Conservation (phyloP, 352 stramenopile genomes). For the Elongisporangium anandrum region DNA sequence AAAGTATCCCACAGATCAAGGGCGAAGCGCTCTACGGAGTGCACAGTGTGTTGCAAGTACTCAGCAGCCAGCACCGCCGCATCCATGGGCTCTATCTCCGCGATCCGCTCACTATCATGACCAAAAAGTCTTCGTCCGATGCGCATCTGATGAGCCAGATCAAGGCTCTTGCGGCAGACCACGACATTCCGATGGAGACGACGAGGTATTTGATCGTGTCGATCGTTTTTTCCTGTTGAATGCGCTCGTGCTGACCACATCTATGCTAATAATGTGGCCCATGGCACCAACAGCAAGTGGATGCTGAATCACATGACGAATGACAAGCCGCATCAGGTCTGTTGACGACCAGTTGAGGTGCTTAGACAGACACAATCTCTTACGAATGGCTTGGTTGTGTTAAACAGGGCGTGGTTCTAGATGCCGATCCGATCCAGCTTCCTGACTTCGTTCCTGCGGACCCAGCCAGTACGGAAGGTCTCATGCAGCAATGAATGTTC, state of each 20-base stretch:
- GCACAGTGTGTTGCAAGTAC: slow-evolving; percentile 64
- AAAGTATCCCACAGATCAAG: slow-evolving; percentile 39
- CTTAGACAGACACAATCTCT: no score
- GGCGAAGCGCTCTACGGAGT: slow-evolving; percentile 69
- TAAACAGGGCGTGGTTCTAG: slow-evolving; percentile 60
- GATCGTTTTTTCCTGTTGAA: not conserved
- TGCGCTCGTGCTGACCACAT: slow-evolving; percentile 4
- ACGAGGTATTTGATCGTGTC: no score
- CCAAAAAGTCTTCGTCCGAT: slow-evolving; percentile 32
- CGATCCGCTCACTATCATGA: slow-evolving; percentile 13
- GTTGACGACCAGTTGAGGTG: no score
- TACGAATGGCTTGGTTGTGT: no score
- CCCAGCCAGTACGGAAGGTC: slow-evolving; percentile 32
- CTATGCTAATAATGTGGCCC: no score
- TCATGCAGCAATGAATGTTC: not conserved
- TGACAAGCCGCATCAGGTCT: slow-evolving; percentile 78
- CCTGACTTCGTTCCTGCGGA: slow-evolving; percentile 45
- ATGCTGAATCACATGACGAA: slow-evolving; percentile 80
- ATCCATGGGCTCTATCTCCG: slow-evolving; percentile 51
- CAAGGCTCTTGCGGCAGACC: slow-evolving; percentile 27
- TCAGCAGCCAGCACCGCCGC: slow-evolving; percentile 49
- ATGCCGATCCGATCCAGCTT: slow-evolving; percentile 53
- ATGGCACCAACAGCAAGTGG: slow-evolving; percentile 74
- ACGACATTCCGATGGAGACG: slow-evolving; percentile 21
- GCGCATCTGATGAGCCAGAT: slow-evolving; percentile 36